Evolutionary conservation across 495 filamentous ascomycete genomes (phyloP).

Genomic region (Sordaria brevicollis): DNA sequence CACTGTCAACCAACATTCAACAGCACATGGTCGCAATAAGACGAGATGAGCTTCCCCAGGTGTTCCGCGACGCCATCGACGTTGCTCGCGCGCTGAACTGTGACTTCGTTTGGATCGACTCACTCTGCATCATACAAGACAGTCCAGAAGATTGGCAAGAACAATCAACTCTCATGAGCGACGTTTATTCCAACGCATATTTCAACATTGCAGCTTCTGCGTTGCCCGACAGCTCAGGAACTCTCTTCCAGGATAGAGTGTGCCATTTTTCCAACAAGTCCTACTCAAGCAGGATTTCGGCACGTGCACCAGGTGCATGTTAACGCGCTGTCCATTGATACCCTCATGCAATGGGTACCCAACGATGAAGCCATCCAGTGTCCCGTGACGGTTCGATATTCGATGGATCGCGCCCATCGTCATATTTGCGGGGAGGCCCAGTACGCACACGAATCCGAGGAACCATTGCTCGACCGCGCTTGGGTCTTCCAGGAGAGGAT

Average conservation of each 20-base stretch:
- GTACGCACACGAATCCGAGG: accelerated
- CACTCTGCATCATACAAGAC: background rate
- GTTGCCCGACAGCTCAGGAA: background rate
- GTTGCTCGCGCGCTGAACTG: background rate
- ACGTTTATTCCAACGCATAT: background rate
- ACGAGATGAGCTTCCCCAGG: background rate
- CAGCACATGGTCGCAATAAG: background rate
- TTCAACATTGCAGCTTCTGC: background rate
- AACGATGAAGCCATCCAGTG: background rate
- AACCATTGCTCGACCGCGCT: background rate
- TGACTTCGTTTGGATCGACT: background rate
- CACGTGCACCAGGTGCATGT: background rate
- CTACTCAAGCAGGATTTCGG: background rate
- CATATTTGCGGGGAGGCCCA: background rate
- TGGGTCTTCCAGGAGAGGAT: background rate
- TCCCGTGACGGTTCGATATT: background rate
- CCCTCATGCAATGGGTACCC: background rate
- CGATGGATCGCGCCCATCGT: background rate
- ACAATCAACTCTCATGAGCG: background rate
- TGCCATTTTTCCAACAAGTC: background rate
- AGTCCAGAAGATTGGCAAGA: background rate
- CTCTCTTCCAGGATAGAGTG: background rate
- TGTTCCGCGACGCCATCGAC: background rate
- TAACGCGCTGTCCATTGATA: background rate
- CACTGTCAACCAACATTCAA: background rate